These are phyloP conservation scores for Inga leiocalycina DNA, from an alignment of 306 rosid species.

Conservation along the genomic window DNA sequence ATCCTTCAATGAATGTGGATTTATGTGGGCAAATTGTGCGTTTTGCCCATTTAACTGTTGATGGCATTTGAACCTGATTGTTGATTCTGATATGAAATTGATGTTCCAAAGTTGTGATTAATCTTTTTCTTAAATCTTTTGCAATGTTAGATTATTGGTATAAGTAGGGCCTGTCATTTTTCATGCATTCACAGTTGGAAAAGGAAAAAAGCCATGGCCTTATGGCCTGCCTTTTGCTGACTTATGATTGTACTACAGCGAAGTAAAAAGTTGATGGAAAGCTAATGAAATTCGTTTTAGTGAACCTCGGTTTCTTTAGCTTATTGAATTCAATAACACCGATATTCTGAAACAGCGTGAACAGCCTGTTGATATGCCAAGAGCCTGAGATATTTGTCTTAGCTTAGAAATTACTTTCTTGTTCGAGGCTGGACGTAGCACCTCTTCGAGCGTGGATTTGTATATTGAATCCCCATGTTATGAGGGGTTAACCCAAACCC, in stretches of 20 bases:
- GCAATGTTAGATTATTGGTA: neutral
- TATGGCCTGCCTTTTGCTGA: neutral
- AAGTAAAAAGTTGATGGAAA: neutral
- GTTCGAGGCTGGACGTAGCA: too few species aligned
- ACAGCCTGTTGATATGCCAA: neutral
- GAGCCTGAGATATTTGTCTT: neutral
- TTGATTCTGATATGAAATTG: constrained; percentile 43
- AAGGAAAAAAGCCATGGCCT: neutral
- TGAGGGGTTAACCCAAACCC: too few species aligned
- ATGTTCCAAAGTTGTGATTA: constrained; percentile 27
- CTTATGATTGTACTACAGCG: neutral
- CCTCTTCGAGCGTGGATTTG: too few species aligned
- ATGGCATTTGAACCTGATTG: constrained; percentile 35
- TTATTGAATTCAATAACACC: neutral
- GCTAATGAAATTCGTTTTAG: neutral
- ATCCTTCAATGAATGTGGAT: constrained; percentile 50
- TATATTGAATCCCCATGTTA: too few species aligned
- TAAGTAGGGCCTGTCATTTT: neutral
- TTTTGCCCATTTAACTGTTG: constrained; percentile 30
- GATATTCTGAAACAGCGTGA: neutral
- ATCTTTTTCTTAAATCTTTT: constrained; percentile 1
- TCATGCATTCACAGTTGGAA: neutral
- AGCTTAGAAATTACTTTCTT: too few species aligned
- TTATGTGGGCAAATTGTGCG: constrained; percentile 40
- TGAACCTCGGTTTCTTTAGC: neutral